Base-by-base conservation (phyloP, 2,329 filamentous ascomycete genomes). In the Fusarium algeriense region DNA sequence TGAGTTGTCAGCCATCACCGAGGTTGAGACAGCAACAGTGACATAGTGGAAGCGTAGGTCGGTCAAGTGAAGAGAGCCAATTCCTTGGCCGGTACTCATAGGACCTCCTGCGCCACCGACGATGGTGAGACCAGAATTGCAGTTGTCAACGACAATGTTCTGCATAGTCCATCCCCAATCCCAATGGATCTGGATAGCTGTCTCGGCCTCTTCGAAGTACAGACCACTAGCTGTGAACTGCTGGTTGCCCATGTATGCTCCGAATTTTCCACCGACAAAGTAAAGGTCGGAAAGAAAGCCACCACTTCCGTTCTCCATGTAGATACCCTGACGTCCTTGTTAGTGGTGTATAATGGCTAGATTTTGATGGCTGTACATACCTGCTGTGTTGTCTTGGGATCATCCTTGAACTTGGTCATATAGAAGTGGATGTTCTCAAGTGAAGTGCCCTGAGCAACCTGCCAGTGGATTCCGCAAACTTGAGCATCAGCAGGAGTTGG, bases 111-210 rank as follows among this genome's bases (percentile, higher is more conserved):
- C 59, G 19, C 64, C 69, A n/a, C 60, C 60, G 9, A 60, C 57
- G 23, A 75, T 73, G 34, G 80, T 91, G 59, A 93, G 81, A 19
- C 90, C 91, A 41, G 90, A 84, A 9, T 81, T 81, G 76, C 89
- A 91, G 76, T 90, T 85, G 76, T 87, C 85, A 79, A 92, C 87
- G 30, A 79, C 83, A 38, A 92, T 78, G 30, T 86, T 88, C 80
- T 92, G 91, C 83, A 92, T 91, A 89, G 88, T 90, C 89, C 90
- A 94, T 32, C 88, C 88, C 91, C 91, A 94, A 80, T 92, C 87
- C 91, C 92, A 93, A 70, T 91, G 87, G 80, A 92, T 88, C 76
- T 86, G 89, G 56, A 93, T 88, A 50, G 88, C 87, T 11, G 90
- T 92, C 69, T 88, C 89, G 90, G 76, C 85, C 83, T 64, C 54